Conservation (phyloP, 2,329 filamentous ascomycete species). For the Penicillium digitatum region DNA sequence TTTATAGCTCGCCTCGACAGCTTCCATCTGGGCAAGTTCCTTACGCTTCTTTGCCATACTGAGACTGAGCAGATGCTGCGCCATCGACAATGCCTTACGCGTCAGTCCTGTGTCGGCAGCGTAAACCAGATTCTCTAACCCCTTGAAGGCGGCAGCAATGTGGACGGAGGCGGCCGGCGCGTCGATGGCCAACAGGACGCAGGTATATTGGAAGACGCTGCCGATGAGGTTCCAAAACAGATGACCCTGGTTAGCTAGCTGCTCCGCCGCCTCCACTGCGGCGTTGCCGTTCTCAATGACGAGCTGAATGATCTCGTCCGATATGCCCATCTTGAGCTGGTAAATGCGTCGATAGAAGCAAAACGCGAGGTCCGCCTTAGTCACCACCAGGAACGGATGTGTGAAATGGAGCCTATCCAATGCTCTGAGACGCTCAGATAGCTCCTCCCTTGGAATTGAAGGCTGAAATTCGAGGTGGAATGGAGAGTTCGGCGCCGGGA, state of each 20-base stretch:
- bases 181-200: constrained; percentile 30
- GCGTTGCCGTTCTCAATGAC: constrained; percentile 25
- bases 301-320: constrained; percentile 21
- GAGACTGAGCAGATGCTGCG: constrained; percentile 28
- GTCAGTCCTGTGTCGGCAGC: constrained; percentile 27
- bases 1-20: constrained; percentile 24
- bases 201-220: constrained; percentile 33
- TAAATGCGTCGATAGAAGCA: constrained; percentile 35
- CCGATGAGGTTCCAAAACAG: constrained; percentile 33
- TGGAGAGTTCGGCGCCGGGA: constrained; percentile 27
- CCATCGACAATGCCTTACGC: constrained; percentile 28
- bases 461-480: constrained; percentile 19
- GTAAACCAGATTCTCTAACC: constrained; percentile 27
- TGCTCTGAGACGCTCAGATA: constrained; percentile 24
- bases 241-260: constrained; percentile 22
- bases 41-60: constrained; percentile 30
- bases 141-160: constrained; percentile 22
- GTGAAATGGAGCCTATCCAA: constrained; percentile 14
- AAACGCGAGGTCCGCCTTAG: constrained; percentile 30
- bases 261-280: constrained; percentile 23
- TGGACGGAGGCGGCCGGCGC: constrained; percentile 20
- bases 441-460: constrained; percentile 17
- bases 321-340: constrained; percentile 23
- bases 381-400: constrained; percentile 29
- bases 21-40: constrained; percentile 28